Evolutionary conservation across 2,329 filamentous ascomycete species (phyloP).

Genomic region (Penicillium sp.): DNA sequence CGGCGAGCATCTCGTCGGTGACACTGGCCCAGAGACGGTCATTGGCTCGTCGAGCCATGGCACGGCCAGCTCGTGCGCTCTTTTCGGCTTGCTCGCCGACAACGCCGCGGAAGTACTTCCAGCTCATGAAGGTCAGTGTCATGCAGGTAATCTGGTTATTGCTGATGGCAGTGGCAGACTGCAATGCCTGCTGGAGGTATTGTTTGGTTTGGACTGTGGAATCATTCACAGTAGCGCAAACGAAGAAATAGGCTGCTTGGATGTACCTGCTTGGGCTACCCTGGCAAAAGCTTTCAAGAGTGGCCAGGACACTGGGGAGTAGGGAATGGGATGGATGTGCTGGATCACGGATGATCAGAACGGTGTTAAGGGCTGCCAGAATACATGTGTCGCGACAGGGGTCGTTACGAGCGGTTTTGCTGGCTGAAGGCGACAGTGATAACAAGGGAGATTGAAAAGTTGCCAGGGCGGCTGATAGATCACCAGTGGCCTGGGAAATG

Average conservation of each 20-base stretch:
- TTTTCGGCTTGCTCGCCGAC: slow-evolving; percentile 76
- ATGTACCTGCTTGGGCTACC: slow-evolving; percentile 70
- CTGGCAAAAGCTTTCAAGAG: slow-evolving; percentile 62
- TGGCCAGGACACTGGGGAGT: slow-evolving; percentile 58
- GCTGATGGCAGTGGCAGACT: slow-evolving; percentile 60
- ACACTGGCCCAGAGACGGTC: slow-evolving; percentile 76
- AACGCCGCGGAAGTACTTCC: slow-evolving; percentile 73
- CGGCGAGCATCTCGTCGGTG: slow-evolving; percentile 69
- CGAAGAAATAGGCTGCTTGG: slow-evolving; percentile 68
- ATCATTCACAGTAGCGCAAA: slow-evolving; percentile 62
- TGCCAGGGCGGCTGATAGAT: slow-evolving; percentile 61
- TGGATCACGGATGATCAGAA: slow-evolving; percentile 67
- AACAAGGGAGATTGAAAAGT: slow-evolving; percentile 63
- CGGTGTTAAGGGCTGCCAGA: slow-evolving; percentile 58
- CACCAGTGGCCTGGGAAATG: slow-evolving; percentile 70
- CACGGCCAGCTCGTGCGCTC: slow-evolving; percentile 63
- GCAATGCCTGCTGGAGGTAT: slow-evolving; percentile 67
- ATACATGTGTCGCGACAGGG: slow-evolving; percentile 61
- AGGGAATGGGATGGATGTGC: slow-evolving; percentile 53
- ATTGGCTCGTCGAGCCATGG: slow-evolving; percentile 63
- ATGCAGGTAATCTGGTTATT: slow-evolving; percentile 81
- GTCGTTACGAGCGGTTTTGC: slow-evolving; percentile 42
- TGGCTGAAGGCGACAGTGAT: slow-evolving; percentile 43
- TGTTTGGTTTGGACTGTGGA: slow-evolving; percentile 74
- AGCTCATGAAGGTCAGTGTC: slow-evolving; percentile 78